Base-by-base conservation (phyloP, 208 protist genomes). In the Trypanosomatidae sp. region DNA sequence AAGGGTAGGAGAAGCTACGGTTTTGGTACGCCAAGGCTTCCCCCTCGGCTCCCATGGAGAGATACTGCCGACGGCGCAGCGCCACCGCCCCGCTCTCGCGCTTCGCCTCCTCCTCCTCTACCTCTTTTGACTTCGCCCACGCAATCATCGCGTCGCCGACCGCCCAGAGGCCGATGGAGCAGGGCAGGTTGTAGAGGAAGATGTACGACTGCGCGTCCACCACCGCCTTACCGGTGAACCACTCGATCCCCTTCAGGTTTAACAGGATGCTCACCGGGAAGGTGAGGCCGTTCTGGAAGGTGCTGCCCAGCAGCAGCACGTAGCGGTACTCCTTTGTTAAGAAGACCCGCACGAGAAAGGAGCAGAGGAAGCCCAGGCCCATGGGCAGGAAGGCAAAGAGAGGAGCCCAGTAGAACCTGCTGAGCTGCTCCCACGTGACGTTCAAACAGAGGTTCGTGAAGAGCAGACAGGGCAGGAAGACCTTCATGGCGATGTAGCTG, bases 241-340 rank as follows among this genome's bases (percentile, higher is more conserved):
- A 93, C 25, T 65, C 44, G 19, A 93, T 70, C 19, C 81, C 86
- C 30, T 88, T 90, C 43, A 95, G 67, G 58, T 87, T 88, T 12
- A 91, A 52, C 39, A 92, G 17, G 15, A 93, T 59, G 46, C 78
- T 81, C 33, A 91, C 69, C 0, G 81, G 78, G 66, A 94, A 91
- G 22, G 86, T 87, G 15, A 95, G 69, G 2, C 89, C 86, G 66
- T 91, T 94, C 55, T 90, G 87, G 79, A 94, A 93, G n/a, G 81
- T 80, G 68, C 84, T 90, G 6, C 78, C 81, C 43, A 92, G 74
- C 49, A 88, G 64, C 4, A 90, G 25, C 17, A 93, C 66, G 17
- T 73, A 79, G 25, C 78, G 83, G 77, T 90, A 95, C 52, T 84
- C 74, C 33, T 58, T 60, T 25, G 69, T 76, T 6, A 91, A 60